phyloP scores from a whole-genome alignment of 768 basidiomycete genomes.

The Boletus huronensis region DNA sequence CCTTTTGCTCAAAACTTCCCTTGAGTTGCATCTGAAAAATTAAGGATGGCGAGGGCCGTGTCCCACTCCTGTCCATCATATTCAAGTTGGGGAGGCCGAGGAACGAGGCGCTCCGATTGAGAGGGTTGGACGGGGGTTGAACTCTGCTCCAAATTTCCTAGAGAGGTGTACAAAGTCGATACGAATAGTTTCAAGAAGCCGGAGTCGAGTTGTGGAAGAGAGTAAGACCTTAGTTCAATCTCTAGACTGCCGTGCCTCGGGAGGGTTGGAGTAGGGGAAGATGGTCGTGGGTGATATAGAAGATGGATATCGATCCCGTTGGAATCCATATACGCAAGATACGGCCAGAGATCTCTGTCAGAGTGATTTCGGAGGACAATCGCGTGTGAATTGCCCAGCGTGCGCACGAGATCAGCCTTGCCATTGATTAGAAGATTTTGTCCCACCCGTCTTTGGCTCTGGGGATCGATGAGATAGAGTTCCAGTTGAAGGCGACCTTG shows the following conservation, averaged over 20 bases:
- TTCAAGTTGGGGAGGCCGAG: constrained; percentile 3
- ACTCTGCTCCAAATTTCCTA: constrained; percentile 49
- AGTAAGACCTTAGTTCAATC: constrained; percentile 39
- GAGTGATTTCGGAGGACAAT: constrained; percentile 50
- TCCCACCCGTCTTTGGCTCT: constrained; percentile 41
- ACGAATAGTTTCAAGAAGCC: constrained; percentile 60
- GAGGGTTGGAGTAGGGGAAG: constrained; percentile 40
- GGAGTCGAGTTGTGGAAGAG: constrained; percentile 41
- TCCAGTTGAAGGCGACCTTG: constrained; percentile 49
- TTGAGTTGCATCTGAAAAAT: constrained; percentile 14
- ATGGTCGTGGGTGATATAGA: constrained; percentile 49
- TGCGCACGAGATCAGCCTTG: constrained; percentile 45
- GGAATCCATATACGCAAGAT: constrained; percentile 59
- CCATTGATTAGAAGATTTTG: constrained; percentile 47
- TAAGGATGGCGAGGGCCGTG: constrained; percentile 24
- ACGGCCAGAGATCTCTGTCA: constrained; percentile 56
- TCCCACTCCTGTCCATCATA: constrained; percentile 30
- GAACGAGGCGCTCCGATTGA: constrained; percentile 9
- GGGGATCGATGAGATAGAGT: constrained; percentile 46
- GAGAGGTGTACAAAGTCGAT: constrained; percentile 46
- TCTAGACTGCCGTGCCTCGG: constrained; percentile 37
- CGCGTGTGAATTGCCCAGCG: constrained; percentile 42
- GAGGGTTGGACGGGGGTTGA: constrained; percentile 18
- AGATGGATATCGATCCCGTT: constrained; percentile 51
- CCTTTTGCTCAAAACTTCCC: not conserved